These are phyloP conservation scores for Hysterium pulicare DNA, from an alignment of 2,329 filamentous ascomycete species.

Conservation along the genomic window DNA sequence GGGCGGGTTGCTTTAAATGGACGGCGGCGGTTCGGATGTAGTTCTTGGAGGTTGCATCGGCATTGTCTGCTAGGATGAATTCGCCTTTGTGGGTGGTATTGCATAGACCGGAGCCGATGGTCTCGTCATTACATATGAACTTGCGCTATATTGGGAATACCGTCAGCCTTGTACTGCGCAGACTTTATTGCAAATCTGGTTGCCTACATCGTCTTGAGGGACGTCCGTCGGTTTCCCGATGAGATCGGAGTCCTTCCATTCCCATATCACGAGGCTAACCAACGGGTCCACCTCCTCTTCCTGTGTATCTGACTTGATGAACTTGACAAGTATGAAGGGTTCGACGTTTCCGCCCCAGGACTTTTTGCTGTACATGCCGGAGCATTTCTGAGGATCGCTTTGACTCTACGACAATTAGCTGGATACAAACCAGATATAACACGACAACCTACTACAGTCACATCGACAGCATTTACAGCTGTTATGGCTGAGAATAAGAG, in stretches of 20 bases:
- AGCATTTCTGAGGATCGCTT: slow-evolving; percentile 77
- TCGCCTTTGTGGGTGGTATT: slow-evolving; percentile 73
- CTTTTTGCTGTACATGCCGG: slow-evolving; percentile 89
- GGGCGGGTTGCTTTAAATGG: slow-evolving; percentile 70
- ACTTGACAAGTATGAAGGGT: slow-evolving; percentile 84
- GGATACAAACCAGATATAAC: not conserved
- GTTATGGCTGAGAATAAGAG: slow-evolving; percentile 31
- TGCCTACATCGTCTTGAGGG: slow-evolving; percentile 25
- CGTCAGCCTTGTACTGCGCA: slow-evolving; percentile 16
- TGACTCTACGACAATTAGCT: slow-evolving; percentile 58
- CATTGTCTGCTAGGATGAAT: slow-evolving; percentile 78
- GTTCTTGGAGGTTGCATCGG: slow-evolving; percentile 66
- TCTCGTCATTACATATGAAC: slow-evolving; percentile 73
- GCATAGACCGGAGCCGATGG: slow-evolving; percentile 68
- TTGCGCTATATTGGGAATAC: slow-evolving; percentile 46
- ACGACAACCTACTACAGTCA: slow-evolving; percentile 27
- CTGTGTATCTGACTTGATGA: slow-evolving; percentile 58
- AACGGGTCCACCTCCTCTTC: slow-evolving; percentile 65
- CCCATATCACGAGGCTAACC: slow-evolving; percentile 85
- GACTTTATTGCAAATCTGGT: slow-evolving; percentile 1
- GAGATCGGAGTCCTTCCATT: slow-evolving; percentile 81
- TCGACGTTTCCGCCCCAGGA: slow-evolving; percentile 85
- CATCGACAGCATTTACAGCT: slow-evolving; percentile 35
- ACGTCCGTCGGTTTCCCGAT: slow-evolving; percentile 61
- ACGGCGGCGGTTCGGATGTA: slow-evolving; percentile 76